phyloP scores from a whole-genome alignment of 2,329 filamentous ascomycete genomes.

The Chaetomiaceae sp. region DNA sequence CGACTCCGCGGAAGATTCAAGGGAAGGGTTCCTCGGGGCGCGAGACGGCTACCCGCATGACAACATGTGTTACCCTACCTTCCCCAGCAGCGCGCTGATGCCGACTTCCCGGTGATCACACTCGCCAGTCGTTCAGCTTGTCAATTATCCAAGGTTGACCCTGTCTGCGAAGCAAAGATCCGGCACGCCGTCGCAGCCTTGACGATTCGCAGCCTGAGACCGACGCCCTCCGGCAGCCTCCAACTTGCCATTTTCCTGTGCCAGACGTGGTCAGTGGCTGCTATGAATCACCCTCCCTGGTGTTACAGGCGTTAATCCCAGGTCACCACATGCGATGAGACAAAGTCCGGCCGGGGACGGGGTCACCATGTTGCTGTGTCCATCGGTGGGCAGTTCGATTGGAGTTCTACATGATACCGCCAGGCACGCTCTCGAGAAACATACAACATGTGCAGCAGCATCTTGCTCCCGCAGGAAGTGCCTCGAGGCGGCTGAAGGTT shows the following conservation, averaged over 20 bases:
- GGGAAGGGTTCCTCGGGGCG: background rate
- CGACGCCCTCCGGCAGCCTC: no score
- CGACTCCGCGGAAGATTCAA: background rate
- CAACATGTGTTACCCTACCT: constrained; percentile 6
- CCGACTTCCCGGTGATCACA: background rate
- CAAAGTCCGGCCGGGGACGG: background rate
- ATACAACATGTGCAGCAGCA: background rate
- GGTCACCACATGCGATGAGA: background rate
- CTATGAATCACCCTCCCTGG: no score
- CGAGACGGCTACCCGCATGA: constrained; percentile 10
- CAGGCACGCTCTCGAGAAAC: no score
- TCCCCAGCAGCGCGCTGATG: background rate
- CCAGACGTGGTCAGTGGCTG: background rate
- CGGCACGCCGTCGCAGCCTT: background rate
- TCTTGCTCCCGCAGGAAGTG: background rate
- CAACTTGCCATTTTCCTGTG: background rate
- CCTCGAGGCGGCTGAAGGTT: constrained; percentile 5
- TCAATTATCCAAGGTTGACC: background rate
- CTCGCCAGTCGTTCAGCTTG: background rate
- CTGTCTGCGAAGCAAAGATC: background rate
- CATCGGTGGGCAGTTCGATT: background rate
- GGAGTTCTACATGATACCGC: no score
- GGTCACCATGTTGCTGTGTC: background rate
- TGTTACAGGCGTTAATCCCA: background rate
- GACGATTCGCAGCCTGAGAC: background rate